A percentile compares a stretch with the other conserved stretches of the same genome.
Evolutionary conservation across 1,284 basidiomycete genomes (phyloP).

Genomic region (Ganoderma sp.): DNA sequence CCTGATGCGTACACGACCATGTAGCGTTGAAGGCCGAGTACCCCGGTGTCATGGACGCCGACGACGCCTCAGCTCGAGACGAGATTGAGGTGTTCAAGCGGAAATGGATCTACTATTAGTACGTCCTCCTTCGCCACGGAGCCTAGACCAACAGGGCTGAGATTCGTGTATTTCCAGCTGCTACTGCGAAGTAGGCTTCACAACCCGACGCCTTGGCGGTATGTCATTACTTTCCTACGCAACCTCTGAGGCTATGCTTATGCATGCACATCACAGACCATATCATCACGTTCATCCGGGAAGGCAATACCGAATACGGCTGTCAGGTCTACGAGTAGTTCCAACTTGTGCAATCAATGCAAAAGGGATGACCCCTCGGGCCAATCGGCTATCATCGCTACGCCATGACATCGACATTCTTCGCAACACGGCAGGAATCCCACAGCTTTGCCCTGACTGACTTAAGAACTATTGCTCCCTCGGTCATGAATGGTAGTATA

Average conservation of each 20-base stretch:
- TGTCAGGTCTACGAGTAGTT: constrained; percentile 45
- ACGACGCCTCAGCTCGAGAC: constrained; percentile 46
- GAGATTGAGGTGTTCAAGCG: constrained; percentile 80
- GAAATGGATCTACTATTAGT: constrained; percentile 79
- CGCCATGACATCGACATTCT: not conserved
- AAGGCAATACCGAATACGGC: constrained; percentile 58
- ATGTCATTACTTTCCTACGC: constrained; percentile 32
- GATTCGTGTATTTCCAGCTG: constrained; percentile 50
- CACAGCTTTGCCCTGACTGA: not conserved
- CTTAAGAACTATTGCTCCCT: not conserved
- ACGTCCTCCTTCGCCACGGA: constrained; percentile 10
- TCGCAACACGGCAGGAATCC: not conserved
- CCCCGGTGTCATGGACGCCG: constrained; percentile 55
- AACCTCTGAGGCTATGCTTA: not conserved
- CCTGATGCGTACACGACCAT: not conserved
- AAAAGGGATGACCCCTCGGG: not conserved
- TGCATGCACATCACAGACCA: constrained; percentile 49
- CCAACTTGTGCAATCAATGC: not conserved
- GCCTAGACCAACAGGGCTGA: not conserved
- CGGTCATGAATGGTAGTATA: not conserved
- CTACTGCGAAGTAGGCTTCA: constrained; percentile 81
- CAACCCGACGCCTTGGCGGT: constrained; percentile 72
- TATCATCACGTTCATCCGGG: constrained; percentile 64
- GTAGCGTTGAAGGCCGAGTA: constrained; percentile 64
- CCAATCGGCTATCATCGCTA: not conserved